Evolutionary conservation across 1,284 basidiomycete genomes (phyloP).

Genomic region (Kwoniella shivajii): DNA sequence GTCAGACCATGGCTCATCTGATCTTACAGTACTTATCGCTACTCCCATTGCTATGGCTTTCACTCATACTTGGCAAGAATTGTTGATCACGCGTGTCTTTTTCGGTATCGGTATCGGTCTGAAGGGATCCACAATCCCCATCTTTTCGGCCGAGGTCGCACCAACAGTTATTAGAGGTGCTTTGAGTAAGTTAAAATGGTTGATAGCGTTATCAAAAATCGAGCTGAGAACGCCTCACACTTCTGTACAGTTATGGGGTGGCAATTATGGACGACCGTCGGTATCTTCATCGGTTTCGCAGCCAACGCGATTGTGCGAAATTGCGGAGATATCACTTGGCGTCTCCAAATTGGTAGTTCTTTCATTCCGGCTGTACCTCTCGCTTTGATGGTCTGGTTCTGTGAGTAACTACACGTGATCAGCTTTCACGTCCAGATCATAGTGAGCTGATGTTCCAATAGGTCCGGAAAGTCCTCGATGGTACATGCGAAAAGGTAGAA

Average conservation of each 20-base stretch:
- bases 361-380: conserved; percentile 54
- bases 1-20: background rate
- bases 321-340: conserved; percentile 48
- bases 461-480: conserved; percentile 68
- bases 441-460: conserved; percentile 35
- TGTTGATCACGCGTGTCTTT: conserved; percentile 52
- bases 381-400: conserved; percentile 63
- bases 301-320: conserved; percentile 33
- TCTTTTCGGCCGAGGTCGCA: conserved; percentile 63
- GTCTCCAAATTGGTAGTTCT: conserved; percentile 56
- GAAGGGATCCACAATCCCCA: conserved; percentile 58
- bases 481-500: conserved; percentile 69
- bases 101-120: conserved; percentile 54
- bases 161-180: conserved; percentile 59
- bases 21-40: conserved; percentile 4
- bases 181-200: conserved; percentile 57
- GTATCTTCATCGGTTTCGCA: conserved; percentile 47
- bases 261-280: conserved; percentile 56
- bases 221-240: background rate
- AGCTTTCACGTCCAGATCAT: conserved; percentile 51
- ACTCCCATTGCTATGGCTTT: conserved; percentile 61
- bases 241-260: conserved; percentile 49
- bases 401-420: conserved; percentile 57
- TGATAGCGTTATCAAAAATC: no score
- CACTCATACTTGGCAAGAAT: conserved; percentile 62